Evolutionary conservation across 805 yeast species (phyloP), one percentile per base, ranked within the genome.

Genomic region (Yarrowia sp.): DNA sequence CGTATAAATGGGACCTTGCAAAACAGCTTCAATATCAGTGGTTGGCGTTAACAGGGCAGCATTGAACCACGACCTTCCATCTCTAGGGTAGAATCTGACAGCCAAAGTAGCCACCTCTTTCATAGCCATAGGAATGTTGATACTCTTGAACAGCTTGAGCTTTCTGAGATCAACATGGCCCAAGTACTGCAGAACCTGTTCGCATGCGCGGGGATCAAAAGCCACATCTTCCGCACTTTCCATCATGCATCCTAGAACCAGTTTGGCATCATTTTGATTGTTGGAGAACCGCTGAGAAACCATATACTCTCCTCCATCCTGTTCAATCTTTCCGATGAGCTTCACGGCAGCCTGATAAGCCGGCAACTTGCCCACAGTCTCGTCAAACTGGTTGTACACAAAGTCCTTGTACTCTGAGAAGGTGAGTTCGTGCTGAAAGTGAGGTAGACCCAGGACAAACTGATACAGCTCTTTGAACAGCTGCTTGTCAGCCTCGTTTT

Each of bases 131-230:
- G 26, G 46, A 12, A 49, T 46, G 46, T 63, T 63, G 40, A 63
- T 38, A 2, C 40, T 38, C 48, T 63, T 63, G 56, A 48, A 48
- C 10, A 63, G 48, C 46, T 63, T 63, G 19, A 63, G 46, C 36
- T 63, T 63, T 40, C 56, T 48, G 4, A 49, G 38, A 7, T 63
- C 56, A 12, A 63, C 67, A 22, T 63, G 67, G 19, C 67, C 67
- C 19, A 63, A 40, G 12, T 63, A 63, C 35, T 48, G 46, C 15
- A 63, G 40, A n/a, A 63, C 3, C 45, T 48, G 56, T 14, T 59
- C 52, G 16, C 65, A 59, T 1, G 52, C 41, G 11, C 42, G 11
- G 2, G 65, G 65, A 5, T 48, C 46, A 38, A 46, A 63, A 0
- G 43, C 55, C 38, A 43, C 56, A 11, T 46, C 67, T 46, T 63